Conservation (phyloP, 1,139 yeast genomes). For the Kodamaea ohmeri region DNA sequence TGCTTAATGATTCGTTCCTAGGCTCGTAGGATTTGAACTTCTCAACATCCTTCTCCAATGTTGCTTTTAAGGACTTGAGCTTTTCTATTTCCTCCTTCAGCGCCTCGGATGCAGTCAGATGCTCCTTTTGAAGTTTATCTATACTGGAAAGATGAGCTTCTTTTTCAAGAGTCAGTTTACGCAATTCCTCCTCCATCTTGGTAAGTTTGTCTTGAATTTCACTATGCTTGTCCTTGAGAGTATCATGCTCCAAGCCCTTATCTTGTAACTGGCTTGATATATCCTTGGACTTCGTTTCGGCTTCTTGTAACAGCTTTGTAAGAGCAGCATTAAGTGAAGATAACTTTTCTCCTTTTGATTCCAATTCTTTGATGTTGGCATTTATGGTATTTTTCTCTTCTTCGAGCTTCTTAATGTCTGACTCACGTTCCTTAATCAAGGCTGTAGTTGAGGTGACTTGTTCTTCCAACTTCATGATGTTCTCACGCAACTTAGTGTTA, state of each 20-base stretch:
- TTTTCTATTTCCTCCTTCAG: conserved; percentile 14
- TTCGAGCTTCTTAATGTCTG: conserved; percentile 24
- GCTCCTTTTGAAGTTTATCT: conserved; percentile 20
- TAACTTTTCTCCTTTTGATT: conserved; percentile 15
- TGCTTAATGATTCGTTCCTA: conserved; percentile 12
- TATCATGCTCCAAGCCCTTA: conserved; percentile 17
- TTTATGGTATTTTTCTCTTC: conserved; percentile 22
- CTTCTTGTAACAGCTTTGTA: conserved; percentile 15
- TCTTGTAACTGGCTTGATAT: conserved; percentile 11
- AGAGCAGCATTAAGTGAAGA: conserved; percentile 20
- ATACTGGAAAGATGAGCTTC: conserved; percentile 19
- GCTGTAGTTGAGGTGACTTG: conserved; percentile 30
- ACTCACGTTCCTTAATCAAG: conserved; percentile 28
- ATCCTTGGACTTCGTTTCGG: conserved; percentile 9
- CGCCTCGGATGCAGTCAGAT: conserved; percentile 13
- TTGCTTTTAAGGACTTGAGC: conserved; percentile 14
- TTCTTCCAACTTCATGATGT: conserved; percentile 52
- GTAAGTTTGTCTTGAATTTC: conserved; percentile 9
- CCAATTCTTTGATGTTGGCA: conserved; percentile 14
- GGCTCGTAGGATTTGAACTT: conserved; percentile 11
- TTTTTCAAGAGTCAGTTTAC: conserved; percentile 15
- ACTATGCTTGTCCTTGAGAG: conserved; percentile 19
- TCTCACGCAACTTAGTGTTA: conserved; percentile 25
- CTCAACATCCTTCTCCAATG: conserved; percentile 14
- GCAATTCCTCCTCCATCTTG: conserved; percentile 12